A percentile compares a stretch with the other conserved stretches of the same genome.
Evolutionary conservation across 495 filamentous ascomycete species (phyloP).

Genomic region (Penicillium subrubescens): DNA sequence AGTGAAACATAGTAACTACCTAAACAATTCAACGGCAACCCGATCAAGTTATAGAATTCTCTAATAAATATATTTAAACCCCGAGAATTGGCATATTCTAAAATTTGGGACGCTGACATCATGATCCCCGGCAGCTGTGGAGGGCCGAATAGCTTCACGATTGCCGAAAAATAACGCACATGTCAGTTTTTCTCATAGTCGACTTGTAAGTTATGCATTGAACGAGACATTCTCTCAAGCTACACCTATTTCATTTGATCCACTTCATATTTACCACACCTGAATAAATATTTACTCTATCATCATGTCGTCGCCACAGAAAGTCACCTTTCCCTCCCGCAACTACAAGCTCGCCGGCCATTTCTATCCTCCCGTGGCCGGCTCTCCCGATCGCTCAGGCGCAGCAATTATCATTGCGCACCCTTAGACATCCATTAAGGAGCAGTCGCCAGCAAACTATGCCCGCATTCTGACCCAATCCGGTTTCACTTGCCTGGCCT

Average conservation of each 20-base stretch:
- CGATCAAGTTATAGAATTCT: no score
- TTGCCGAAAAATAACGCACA: not conserved
- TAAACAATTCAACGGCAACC: no score
- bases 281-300: not conserved
- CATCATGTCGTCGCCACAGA: conserved; percentile 19
- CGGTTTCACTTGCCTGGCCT: conserved; percentile 39
- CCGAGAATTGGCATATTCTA: no score
- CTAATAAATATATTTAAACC: no score
- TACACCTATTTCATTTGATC: not conserved
- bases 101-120: not conserved
- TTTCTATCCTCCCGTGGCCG: conserved; percentile 20
- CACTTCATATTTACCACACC: not conserved
- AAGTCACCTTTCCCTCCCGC: conserved; percentile 23
- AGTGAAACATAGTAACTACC: no score
- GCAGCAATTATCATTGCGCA: conserved; percentile 41
- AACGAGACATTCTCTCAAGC: not conserved
- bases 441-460: conserved; percentile 39
- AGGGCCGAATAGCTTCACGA: not conserved
- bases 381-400: conserved; percentile 21
- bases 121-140: not conserved
- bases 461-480: conserved; percentile 29
- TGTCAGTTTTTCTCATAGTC: not conserved
- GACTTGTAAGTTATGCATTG: not conserved
- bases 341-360: conserved; percentile 15
- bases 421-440: conserved; percentile 40